These are phyloP conservation scores for Pyricularia grisea DNA, from an alignment of 2,329 filamentous ascomycete species.

Conservation along the genomic window DNA sequence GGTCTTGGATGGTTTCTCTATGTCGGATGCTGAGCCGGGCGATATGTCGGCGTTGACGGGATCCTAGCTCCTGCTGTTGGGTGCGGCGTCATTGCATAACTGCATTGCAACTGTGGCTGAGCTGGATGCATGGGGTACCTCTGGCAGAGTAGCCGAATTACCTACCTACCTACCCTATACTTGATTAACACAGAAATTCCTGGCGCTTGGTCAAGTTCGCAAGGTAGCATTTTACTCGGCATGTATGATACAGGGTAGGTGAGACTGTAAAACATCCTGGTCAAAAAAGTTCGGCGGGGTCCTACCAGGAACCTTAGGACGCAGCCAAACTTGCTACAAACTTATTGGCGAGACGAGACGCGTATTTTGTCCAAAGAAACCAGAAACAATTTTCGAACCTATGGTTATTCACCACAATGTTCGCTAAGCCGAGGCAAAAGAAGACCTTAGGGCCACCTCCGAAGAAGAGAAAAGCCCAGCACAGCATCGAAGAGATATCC, in stretches of 20 bases:
- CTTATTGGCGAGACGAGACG: background rate
- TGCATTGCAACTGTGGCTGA: background rate
- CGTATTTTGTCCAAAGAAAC: background rate
- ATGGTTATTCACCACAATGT: slow-evolving; percentile 17
- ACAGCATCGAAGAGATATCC: slow-evolving; percentile 65
- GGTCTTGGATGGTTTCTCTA: slow-evolving; percentile 9
- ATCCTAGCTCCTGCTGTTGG: background rate
- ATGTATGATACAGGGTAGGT: background rate
- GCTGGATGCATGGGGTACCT: background rate
- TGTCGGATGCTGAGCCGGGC: background rate
- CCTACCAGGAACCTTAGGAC: background rate
- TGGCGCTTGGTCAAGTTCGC: background rate
- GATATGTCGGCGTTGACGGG: background rate
- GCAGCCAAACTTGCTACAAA: background rate
- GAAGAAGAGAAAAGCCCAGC: slow-evolving; percentile 57
- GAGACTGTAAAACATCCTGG: background rate
- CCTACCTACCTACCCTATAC: background rate
- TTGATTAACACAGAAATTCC: background rate
- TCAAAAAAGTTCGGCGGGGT: slow-evolving; percentile 5
- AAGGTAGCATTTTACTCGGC: background rate
- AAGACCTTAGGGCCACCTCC: slow-evolving; percentile 48
- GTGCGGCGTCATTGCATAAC: slow-evolving; percentile 2
- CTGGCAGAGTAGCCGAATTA: background rate
- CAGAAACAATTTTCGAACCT: background rate
- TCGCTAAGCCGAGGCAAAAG: slow-evolving; percentile 50